phyloP scores from a whole-genome alignment of 2,329 filamentous ascomycete species.

The Keithomyces neogunnii region DNA sequence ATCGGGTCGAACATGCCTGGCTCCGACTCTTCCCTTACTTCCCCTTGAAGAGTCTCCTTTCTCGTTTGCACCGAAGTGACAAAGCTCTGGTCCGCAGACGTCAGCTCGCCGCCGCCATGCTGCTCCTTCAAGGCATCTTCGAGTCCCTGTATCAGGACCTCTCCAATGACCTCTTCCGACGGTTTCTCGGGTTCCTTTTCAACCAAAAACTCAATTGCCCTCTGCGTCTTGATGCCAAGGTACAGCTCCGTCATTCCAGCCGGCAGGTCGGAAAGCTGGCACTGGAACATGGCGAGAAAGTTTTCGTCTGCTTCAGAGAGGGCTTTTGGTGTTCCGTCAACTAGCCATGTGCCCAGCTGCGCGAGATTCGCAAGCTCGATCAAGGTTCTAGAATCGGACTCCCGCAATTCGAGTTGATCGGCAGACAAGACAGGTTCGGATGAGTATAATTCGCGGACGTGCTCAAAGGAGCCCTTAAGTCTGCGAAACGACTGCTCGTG shows the following conservation, averaged over 20 bases:
- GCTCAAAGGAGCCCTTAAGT: conserved; percentile 23
- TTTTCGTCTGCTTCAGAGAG: conserved; percentile 35
- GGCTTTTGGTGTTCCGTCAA: conserved; percentile 28
- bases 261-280: conserved; percentile 35
- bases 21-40: conserved; percentile 15
- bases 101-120: conserved; percentile 22
- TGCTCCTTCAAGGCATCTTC: conserved; percentile 35
- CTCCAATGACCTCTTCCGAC: conserved; percentile 44
- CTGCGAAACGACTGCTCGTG: conserved; percentile 23
- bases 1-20: conserved; percentile 4
- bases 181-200: conserved; percentile 38
- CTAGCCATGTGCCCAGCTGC: conserved; percentile 32
- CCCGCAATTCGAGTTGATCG: conserved; percentile 24
- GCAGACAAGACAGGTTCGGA: conserved; percentile 23
- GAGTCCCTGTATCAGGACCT: conserved; percentile 48
- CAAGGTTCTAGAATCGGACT: conserved; percentile 23
- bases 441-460: conserved; percentile 25
- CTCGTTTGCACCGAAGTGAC: conserved; percentile 23
- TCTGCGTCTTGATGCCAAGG: conserved; percentile 38
- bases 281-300: conserved; percentile 36
- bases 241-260: conserved; percentile 34
- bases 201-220: conserved; percentile 45
- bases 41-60: conserved; percentile 23
- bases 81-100: conserved; percentile 26
- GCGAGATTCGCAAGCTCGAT: conserved; percentile 42